Evolutionary conservation across 495 filamentous ascomycete species (phyloP).

Genomic region (Neurospora hispaniola): DNA sequence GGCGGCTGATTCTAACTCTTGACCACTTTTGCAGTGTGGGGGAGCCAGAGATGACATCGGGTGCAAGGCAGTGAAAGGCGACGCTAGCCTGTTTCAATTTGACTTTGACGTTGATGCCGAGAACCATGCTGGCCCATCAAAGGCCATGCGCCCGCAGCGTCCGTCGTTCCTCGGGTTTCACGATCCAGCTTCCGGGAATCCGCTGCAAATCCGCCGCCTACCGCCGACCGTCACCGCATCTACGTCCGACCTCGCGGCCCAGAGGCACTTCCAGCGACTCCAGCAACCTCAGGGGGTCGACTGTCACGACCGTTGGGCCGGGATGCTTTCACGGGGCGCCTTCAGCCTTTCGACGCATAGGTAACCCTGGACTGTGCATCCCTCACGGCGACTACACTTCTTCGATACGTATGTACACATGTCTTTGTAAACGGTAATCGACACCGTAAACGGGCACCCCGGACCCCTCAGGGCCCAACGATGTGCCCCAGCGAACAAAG

Average conservation of each 20-base stretch:
- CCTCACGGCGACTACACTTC: not conserved
- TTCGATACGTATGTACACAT: not conserved
- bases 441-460: not conserved
- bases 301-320: not conserved
- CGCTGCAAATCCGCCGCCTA: not conserved
- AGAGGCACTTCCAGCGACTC: not conserved
- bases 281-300: not conserved
- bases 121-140: not conserved
- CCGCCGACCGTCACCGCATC: not conserved
- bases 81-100: slow-evolving; percentile 14
- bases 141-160: not conserved
- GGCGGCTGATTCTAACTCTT: slow-evolving; percentile 13
- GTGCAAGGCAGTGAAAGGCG: slow-evolving; percentile 3
- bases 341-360: not conserved
- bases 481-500: not conserved
- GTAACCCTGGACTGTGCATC: not conserved
- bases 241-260: not conserved
- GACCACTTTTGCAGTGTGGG: slow-evolving; percentile 16
- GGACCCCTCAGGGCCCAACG: not conserved
- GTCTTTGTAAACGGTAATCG: not conserved
- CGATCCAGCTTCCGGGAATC: not conserved
- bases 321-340: not conserved
- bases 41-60: slow-evolving; percentile 21
- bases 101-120: not conserved
- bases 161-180: not conserved